Base-by-base conservation (phyloP, 768 basidiomycete species). In the Boletus coccyginus region DNA sequence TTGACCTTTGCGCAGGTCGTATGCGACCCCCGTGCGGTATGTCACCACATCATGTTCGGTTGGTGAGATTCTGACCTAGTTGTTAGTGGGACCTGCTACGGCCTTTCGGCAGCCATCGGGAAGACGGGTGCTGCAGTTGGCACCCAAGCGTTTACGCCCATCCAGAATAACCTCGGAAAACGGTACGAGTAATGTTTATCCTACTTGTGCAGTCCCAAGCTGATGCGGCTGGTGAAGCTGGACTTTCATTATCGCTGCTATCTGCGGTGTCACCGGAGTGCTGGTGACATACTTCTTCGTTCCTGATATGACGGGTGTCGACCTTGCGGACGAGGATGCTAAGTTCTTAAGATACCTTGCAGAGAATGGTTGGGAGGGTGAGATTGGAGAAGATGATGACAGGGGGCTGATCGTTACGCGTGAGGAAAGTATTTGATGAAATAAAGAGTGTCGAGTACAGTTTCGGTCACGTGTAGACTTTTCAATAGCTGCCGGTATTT, bases 101-200 rank as follows among this genome's bases (percentile, higher is more conserved):
- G 87, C 2, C 64, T 88, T 39, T 83, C 82, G 29, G 86, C 86
- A 9, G 85, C 85, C 0, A 71, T 88, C 8, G 86, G 86, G 10
- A 88, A 88, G 63, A 75, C 84, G 3, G 88, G 88, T 6, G 89
- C 88, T 19, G 87, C 84, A n/a, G 56, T 87, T 49, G 86, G 87
- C 10, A 86, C 84, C 0, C 85, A 88, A 62, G 83, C 79, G 1
- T 87, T 87, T 66, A 86, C 84, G 4, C 86, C 86, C 5, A 86
- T 88, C 57, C 82, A 85, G 63, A 73, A 74, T 52, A 77, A 86
- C 64, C 79, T 87, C n/a, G 87, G 87, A 14, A 82, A 86, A 64
- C 80, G 77, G 81, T 82, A 62, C 44, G 74, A 68, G 48, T 44
- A 6, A 19, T 50, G 0, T 49, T 27, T 45, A 16, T 46, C 33